phyloP scores from a whole-genome alignment of 208 protist genomes.

The Borovskyia barvae region DNA sequence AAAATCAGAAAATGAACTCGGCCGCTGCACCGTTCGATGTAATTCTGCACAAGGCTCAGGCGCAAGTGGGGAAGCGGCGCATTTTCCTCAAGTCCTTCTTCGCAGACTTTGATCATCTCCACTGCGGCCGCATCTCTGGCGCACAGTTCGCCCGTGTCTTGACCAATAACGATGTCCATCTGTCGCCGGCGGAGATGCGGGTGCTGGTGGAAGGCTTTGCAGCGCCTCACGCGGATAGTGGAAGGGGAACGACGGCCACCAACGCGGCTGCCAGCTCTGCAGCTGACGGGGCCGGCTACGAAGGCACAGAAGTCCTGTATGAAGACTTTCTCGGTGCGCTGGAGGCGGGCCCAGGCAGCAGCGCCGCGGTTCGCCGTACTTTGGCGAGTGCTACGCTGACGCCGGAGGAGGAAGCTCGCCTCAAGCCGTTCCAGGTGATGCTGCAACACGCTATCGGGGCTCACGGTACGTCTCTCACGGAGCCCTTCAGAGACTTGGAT shows the following conservation, averaged over 20 bases:
- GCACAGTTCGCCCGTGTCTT: conserved; percentile 75
- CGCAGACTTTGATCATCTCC: conserved; percentile 81
- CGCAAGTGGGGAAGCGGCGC: conserved; percentile 58
- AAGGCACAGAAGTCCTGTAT: conserved; percentile 41
- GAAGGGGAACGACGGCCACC: not conserved
- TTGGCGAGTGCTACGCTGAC: conserved; percentile 25
- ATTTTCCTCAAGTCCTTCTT: conserved; percentile 81
- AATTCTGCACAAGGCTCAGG: conserved; percentile 43
- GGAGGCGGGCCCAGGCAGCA: conserved; percentile 24
- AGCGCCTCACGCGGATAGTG: not conserved
- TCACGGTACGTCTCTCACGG: conserved; percentile 44
- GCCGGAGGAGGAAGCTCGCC: conserved; percentile 39
- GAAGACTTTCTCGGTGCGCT: conserved; percentile 43
- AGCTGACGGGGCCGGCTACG: not conserved
- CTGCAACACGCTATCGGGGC: conserved; percentile 48
- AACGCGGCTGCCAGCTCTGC: not conserved
- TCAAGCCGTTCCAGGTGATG: conserved; percentile 31
- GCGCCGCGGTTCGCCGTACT: conserved; percentile 13
- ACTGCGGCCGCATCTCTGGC: conserved; percentile 70
- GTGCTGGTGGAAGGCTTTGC: conserved; percentile 38
- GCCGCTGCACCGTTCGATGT: conserved; percentile 1
- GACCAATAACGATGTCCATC: conserved; percentile 46
- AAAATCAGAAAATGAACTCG: too few relatives aligned
- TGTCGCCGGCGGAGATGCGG: conserved; percentile 44
- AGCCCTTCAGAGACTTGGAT: conserved; percentile 81